Percentiles rank a stretch among this genome's conserved stretches.
Conservation (phyloP, 2,329 filamentous ascomycete species). For the Trichoderma sp. region DNA sequence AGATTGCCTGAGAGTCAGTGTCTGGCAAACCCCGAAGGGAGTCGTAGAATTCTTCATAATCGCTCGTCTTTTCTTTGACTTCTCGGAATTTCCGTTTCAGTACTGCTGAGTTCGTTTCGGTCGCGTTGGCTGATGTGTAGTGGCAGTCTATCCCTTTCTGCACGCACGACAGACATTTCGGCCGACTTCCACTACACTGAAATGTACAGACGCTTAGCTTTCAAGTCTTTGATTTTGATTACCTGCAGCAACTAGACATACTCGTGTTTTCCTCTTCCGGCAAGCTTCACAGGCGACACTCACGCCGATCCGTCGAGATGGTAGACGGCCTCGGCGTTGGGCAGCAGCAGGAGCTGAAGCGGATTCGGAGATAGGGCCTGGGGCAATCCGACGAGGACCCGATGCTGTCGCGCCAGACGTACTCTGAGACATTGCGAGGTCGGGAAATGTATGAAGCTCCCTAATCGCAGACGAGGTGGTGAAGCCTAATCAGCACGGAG, state of each 20-base stretch:
- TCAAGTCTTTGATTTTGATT: neutral
- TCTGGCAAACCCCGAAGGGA: neutral
- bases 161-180: neutral
- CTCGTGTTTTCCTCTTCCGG: neutral
- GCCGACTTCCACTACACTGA: slow-evolving; percentile 8
- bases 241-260: neutral
- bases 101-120: neutral
- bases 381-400: neutral
- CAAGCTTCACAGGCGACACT: neutral
- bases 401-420: neutral
- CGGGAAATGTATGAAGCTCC: neutral
- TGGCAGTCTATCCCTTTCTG: neutral
- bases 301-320: neutral
- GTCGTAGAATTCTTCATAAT: neutral
- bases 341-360: neutral
- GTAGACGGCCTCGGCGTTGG: neutral
- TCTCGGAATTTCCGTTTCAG: slow-evolving; percentile 4
- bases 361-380: neutral
- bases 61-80: neutral
- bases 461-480: neutral
- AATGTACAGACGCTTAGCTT: neutral
- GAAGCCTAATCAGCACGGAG: neutral
- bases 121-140: neutral
- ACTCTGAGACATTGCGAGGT: neutral
- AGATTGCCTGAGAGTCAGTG: neutral